Base-by-base conservation (phyloP, 768 basidiomycete species). In the Collybiopsis luxurians region DNA sequence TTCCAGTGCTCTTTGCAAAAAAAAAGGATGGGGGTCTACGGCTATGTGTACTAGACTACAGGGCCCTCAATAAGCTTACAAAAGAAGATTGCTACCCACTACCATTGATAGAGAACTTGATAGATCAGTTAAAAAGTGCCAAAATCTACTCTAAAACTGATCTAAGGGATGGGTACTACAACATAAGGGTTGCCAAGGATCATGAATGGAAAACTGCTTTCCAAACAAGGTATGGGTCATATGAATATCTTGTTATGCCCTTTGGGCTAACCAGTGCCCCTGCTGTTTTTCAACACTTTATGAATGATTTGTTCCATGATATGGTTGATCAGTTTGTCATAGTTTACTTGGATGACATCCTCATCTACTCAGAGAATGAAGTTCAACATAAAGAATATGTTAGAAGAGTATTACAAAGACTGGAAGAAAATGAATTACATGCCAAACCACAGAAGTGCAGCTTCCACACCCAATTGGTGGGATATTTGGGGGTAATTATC, bases 101-200 rank as follows among this genome's bases (percentile, higher is more conserved):
- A n/a, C 69, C 68, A 0, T 63, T 68, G 15, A 68, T 70, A 28
- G 38, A 53, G 2, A 63, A 71, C 17, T 55, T 71, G 17, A 17
- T 69, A 4, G 60, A 69, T 34, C 28, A 59, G 24, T 60, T 68
- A 3, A 48, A 57, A 24, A 55, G 60, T 9, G 66, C 69, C 1
- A 61, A 60, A 31, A 40, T 59, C 38, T 76, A 70, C 50, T 69
- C 67, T 0, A 72, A 70, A 23, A n/a, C 73, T 0, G 72, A 78
- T 52, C 51, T 78, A 1, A 40, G 61, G 0, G 65, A 62, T 46
- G 73, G 68, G 0, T 78, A 73, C 43, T 70, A 77, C 49, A 67
- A 68, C 5, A 45, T 74, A 2, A 52, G 60, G 1, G 63, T 75
- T 21, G 53, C 50, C 2, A 58, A 62, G 15, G 66, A 68, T 1